Percentiles rank a stretch among this genome's conserved stretches.
Conservation (phyloP, 73 alveolate genomes). For the Breviolum minutum region DNA sequence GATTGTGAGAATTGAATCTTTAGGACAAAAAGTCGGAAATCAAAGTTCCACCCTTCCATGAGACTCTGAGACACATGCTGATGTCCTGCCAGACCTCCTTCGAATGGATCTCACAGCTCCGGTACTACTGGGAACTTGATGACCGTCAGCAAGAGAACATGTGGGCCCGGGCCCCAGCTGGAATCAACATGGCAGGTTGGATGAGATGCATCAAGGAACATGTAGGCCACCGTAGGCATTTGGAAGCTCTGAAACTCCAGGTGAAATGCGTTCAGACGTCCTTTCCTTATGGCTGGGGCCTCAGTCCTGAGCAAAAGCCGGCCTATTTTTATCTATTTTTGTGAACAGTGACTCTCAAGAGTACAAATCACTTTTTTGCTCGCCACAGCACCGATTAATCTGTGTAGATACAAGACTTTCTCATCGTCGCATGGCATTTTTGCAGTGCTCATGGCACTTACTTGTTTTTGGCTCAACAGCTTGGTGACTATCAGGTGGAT, state of each 20-base stretch:
- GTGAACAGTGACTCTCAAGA: neutral
- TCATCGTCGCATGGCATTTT: no score
- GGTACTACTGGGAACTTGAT: constrained; percentile 99
- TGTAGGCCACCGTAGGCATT: neutral
- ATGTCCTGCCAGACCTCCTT: constrained; percentile 97
- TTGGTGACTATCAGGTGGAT: no score
- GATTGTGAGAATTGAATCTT: no score
- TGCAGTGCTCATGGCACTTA: no score
- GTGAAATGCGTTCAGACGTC: constrained; percentile 97
- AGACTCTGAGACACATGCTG: neutral
- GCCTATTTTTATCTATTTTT: neutral
- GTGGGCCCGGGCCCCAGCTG: constrained; percentile 58
- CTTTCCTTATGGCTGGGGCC: constrained; percentile 83
- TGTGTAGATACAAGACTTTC: no score
- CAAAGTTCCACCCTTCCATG: neutral
- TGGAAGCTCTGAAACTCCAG: constrained; percentile 97
- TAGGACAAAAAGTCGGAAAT: no score
- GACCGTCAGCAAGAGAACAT: constrained; percentile 92
- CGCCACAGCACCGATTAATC: no score
- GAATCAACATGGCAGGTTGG: neutral
- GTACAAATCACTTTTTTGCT: neutral
- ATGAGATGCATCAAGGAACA: neutral
- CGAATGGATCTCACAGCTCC: constrained; percentile 99
- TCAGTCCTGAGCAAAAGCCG: neutral
- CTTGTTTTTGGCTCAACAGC: no score